Evolutionary conservation across 2,329 filamentous ascomycete genomes (phyloP).

Genomic region (Fusarium circinatum): DNA sequence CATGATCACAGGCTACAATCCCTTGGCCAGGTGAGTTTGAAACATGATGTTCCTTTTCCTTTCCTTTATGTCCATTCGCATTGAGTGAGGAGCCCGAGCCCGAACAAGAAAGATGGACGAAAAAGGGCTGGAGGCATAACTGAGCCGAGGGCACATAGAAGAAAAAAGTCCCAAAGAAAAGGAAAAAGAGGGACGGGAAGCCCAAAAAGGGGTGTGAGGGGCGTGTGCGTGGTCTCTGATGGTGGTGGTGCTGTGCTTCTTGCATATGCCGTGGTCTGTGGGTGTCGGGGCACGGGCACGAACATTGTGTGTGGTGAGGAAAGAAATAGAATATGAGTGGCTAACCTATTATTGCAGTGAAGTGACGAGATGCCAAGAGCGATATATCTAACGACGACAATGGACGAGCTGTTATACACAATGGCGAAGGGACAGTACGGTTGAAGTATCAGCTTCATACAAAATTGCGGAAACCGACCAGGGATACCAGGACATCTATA

Average conservation of each 20-base stretch:
- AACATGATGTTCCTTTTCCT: constrained; percentile 6
- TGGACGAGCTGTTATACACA: constrained; percentile 16
- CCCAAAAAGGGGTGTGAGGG: constrained; percentile 31
- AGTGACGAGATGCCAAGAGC: constrained; percentile 25
- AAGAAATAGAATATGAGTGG: constrained; percentile 22
- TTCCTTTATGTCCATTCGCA: constrained; percentile 1
- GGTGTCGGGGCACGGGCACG: constrained; percentile 8
- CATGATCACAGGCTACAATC: constrained; percentile 50
- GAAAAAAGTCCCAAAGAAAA: constrained; percentile 5
- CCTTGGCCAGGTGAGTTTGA: constrained; percentile 43
- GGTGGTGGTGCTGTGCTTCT: constrained; percentile 38
- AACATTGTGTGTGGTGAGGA: constrained; percentile 2
- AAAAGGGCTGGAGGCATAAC: not conserved
- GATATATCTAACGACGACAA: constrained; percentile 20
- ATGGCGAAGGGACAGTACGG: constrained; percentile 10
- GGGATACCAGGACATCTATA: constrained; percentile 16
- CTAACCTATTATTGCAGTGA: constrained; percentile 27
- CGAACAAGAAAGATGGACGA: not conserved
- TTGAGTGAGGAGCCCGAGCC: not conserved
- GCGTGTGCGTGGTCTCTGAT: constrained; percentile 29
- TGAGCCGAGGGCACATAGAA: constrained; percentile 8
- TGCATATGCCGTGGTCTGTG: constrained; percentile 36
- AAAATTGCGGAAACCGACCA: constrained; percentile 6
- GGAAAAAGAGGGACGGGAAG: constrained; percentile 31
- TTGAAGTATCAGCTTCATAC: constrained; percentile 29